phyloP scores from a whole-genome alignment of 306 rosid genomes.

The Rosa chinensis region DNA sequence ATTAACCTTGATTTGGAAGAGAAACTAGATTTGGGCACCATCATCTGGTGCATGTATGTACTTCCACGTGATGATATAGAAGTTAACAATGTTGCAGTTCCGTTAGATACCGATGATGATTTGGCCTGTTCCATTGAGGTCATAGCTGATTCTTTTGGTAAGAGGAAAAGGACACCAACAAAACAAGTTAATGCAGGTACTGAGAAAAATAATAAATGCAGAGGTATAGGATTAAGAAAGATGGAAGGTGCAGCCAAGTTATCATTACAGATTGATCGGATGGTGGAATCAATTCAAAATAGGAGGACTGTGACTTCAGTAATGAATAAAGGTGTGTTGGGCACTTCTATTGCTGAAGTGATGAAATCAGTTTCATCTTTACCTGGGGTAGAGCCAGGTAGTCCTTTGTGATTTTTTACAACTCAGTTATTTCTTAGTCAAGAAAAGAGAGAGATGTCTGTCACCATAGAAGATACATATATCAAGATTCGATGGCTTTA shows the following conservation, averaged over 20 bases:
- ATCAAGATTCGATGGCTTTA: too few relatives aligned
- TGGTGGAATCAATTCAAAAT: background rate
- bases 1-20: background rate
- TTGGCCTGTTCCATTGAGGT: background rate
- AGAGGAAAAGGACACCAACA: background rate
- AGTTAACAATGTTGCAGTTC: background rate
- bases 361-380: background rate
- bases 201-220: too few relatives aligned
- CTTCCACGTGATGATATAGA: background rate
- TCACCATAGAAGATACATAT: too few relatives aligned
- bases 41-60: background rate
- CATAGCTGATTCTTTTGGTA: background rate
- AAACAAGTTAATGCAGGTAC: background rate
- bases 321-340: background rate
- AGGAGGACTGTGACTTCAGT: too few relatives aligned
- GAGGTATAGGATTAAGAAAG: background rate
- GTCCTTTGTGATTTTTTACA: background rate
- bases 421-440: background rate
- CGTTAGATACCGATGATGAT: background rate
- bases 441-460: slow-evolving; percentile 10
- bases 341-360: background rate
- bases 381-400: background rate
- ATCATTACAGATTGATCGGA: background rate
- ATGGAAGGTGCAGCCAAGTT: background rate
- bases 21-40: background rate